These are phyloP conservation scores for Elongisporangium undulatum DNA, from an alignment of 352 stramenopile genomes.

Conservation along the genomic window DNA sequence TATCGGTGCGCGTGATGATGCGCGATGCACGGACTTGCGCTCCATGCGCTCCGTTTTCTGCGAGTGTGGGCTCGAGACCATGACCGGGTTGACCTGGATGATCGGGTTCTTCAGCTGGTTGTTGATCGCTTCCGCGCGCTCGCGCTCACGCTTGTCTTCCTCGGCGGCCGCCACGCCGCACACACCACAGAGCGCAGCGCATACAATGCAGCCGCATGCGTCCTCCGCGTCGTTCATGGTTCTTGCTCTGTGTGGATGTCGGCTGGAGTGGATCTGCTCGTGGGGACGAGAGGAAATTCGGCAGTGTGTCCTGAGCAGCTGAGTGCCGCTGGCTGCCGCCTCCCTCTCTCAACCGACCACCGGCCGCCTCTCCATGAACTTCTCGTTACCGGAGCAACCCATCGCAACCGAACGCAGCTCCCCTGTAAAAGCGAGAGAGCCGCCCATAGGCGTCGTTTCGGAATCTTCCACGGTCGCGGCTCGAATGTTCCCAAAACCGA, in stretches of 20 bases:
- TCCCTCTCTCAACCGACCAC: not conserved
- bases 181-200: constrained; percentile 62
- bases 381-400: not conserved
- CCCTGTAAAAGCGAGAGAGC: not conserved
- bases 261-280: not conserved
- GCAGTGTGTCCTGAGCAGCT: not conserved
- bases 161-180: constrained; percentile 74
- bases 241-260: not conserved
- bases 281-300: not conserved
- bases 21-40: not conserved
- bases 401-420: not conserved
- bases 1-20: not conserved
- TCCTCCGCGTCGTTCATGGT: constrained; percentile 76
- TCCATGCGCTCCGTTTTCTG: constrained; percentile 16
- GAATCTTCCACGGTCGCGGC: not conserved
- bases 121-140: constrained; percentile 34
- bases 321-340: not conserved
- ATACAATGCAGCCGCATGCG: constrained; percentile 71
- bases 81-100: constrained; percentile 64
- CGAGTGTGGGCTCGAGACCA: constrained; percentile 38
- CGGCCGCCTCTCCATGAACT: too few species aligned
- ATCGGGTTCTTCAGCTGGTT: constrained; percentile 46
- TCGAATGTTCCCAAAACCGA: not conserved
- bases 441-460: not conserved
- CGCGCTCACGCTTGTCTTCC: constrained; percentile 77